Evolutionary conservation across 345 rosid genomes (phyloP), one percentile per base, ranked within the genome.

Genomic region (Luvunga scandens): DNA sequence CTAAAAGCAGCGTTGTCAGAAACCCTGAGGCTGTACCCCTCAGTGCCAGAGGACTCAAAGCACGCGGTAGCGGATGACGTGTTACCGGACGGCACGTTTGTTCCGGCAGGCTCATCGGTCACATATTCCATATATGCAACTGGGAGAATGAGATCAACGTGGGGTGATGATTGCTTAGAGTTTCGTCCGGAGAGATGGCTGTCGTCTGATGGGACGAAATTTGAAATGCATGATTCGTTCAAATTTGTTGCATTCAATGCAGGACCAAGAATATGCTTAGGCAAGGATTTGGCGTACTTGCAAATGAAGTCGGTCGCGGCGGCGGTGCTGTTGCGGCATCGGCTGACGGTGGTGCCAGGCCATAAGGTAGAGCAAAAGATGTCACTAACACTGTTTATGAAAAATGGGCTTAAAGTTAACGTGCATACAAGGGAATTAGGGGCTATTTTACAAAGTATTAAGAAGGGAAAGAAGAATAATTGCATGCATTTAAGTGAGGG

Each of bases 351-450:
- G 72, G 93, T 82, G 31, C 45, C 86, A 5, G 98, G 98, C 27
- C 97, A 92, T 72, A 89, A 84, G 78, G 95, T 96, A 73, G 97
- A 92, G 91, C 99, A 95, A 90, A 95, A 95, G 86, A 95, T 95
- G 98, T 95, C 99, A 55, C 73, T 95, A 70, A 95, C 98, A 10
- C 71, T 96, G 76, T 94, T 94, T 84, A 96, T 96, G 99, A 90
- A 91, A 78, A 79, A 91, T 45, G 98, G 99, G 73, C 91, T 96
- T 7, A 79, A 81, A 69, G 98, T 96, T 5, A 86, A 85, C 55
- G 94, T 94, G 63, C 86, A 81, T 16, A 25, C 66, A 77, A 90
- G 99, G 75, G 95, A 93, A 59, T 25, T 95, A 64, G 83, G 72
- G 72, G 86, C 75, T 16, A 77, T 85, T 7, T 75, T 84, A 67